Evolutionary conservation across 208 protist species (phyloP).

Genomic region (Trypanosoma theileri): DNA sequence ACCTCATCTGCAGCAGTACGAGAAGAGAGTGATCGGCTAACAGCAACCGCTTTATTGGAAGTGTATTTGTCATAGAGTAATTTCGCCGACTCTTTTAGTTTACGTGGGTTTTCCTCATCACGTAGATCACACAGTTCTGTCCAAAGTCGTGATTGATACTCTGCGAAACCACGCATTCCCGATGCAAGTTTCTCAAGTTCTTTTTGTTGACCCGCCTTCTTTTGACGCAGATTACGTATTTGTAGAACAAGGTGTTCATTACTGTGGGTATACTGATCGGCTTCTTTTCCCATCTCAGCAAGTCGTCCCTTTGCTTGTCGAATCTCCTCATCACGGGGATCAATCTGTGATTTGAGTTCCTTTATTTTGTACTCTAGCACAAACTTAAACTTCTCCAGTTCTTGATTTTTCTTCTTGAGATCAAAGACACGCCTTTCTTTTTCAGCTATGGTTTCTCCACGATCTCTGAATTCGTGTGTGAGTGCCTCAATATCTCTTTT

Average conservation of each 20-base stretch:
- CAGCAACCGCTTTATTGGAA: slow-evolving; percentile 35
- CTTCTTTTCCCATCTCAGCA: slow-evolving; percentile 93
- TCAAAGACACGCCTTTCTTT: slow-evolving; percentile 97
- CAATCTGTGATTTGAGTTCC: slow-evolving; percentile 97
- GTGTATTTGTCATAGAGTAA: slow-evolving; percentile 92
- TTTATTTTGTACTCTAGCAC: slow-evolving; percentile 99
- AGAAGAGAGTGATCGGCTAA: slow-evolving; percentile 46
- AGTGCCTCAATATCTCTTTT: slow-evolving; percentile 94
- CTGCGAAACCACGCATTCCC: slow-evolving; percentile 72
- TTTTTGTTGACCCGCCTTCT: slow-evolving; percentile 92
- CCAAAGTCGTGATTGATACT: slow-evolving; percentile 88
- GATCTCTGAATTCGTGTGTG: slow-evolving; percentile 91
- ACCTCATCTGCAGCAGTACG: slow-evolving; percentile 90
- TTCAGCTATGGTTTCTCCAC: slow-evolving; percentile 95
- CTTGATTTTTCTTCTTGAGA: slow-evolving; percentile 98
- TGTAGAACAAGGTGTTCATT: slow-evolving; percentile 92
- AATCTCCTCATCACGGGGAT: slow-evolving; percentile 96
- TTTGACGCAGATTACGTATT: slow-evolving; percentile 92
- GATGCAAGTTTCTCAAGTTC: slow-evolving; percentile 82
- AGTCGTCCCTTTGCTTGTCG: slow-evolving; percentile 92
- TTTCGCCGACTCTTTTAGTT: slow-evolving; percentile 92
- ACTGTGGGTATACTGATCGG: slow-evolving; percentile 92
- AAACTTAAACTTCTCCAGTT: slow-evolving; percentile 99
- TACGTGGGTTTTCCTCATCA: slow-evolving; percentile 52
- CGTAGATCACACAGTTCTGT: slow-evolving; percentile 83